Conservation (phyloP, 2,329 filamentous ascomycete genomes). For the Beauveria brongniartii region DNA sequence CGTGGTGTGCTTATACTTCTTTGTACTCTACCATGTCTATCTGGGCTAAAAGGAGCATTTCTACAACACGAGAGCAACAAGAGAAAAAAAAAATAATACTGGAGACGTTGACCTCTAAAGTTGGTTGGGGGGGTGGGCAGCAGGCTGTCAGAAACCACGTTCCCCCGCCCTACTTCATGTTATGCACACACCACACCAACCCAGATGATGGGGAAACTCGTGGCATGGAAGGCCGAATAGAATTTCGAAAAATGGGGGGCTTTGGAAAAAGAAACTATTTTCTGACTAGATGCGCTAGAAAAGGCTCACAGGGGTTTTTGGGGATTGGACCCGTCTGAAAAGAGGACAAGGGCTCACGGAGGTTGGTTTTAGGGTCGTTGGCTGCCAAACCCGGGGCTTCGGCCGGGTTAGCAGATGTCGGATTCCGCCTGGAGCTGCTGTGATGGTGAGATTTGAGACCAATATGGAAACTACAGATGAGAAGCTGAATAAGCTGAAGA, state of each 20-base stretch:
- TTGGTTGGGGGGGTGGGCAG: too few relatives aligned
- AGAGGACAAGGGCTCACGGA: slow-evolving; percentile 1
- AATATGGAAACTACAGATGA: not conserved
- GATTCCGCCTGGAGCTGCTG: not conserved
- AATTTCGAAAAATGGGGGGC: not conserved
- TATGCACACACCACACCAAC: not conserved
- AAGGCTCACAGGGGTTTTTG: not conserved
- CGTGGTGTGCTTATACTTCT: too few relatives aligned
- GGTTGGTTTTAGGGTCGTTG: not conserved
- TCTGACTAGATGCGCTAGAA: slow-evolving; percentile 8
- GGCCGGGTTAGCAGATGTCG: not conserved
- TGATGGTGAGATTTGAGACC: not conserved
- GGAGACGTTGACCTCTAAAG: not conserved
- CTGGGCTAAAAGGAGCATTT: too few relatives aligned
- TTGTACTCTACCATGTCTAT: too few relatives aligned
- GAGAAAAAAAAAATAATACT: not conserved
- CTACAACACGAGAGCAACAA: too few relatives aligned
- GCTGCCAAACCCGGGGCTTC: not conserved
- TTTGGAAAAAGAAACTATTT: not conserved
- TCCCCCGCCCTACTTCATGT: not conserved
- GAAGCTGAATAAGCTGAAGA: not conserved
- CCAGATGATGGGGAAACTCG: not conserved
- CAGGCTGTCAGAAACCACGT: too few relatives aligned
- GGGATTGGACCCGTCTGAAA: not conserved
- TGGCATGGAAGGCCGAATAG: not conserved